Base-by-base conservation (phyloP, 1,284 basidiomycete genomes). In the Stygiomarasmius scandens region DNA sequence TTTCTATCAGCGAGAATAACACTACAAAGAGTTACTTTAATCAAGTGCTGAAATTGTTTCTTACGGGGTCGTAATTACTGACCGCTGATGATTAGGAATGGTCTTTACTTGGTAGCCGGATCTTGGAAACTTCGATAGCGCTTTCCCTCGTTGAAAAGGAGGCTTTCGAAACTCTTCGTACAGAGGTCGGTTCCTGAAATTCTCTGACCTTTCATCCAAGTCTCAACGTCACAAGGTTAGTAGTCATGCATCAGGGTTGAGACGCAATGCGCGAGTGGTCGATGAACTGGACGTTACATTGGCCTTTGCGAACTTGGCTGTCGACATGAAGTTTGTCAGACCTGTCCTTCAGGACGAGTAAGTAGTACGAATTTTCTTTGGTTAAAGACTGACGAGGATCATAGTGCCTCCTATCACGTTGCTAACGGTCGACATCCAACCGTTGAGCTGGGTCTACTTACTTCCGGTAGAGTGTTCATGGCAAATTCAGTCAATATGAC, bases 281-380 rank as follows among this genome's bases (percentile, higher is more conserved):
- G 94, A 96, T 66, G 95, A 99, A 71, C 73, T 98, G 5, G 97
- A 99, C 68, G 87, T 98, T 6, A 82, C 87, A 0, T 71, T 93
- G 1, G 85, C 87, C 0, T 97, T 97, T 66, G 90, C 96, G 1
- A 85, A 84, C 58, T 81, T 95, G 6, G 96, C 96, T 0, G 72
- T 78, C 1, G 93, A 98, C 63, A 82, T 92, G 74, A 81, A 83
- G 49, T 90, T 95, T 64, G 84, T 89, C 1, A 80, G 88, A 34
- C 96, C 96, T 0, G 67, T 72, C 0, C 69, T 98, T 23, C 83
- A 80, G 32, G 83, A 90, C 9, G 81, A 87, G 93, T 95, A 63
- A 66, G 86, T 68, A 23, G 2, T n/a, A 51, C 27, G n/a, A 24
- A 4, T 16, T 27, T 27, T 9, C 12, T 12, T 16, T 38, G 32